Evolutionary conservation across 306 rosid genomes (phyloP).

Genomic region (Glycine tomentella): DNA sequence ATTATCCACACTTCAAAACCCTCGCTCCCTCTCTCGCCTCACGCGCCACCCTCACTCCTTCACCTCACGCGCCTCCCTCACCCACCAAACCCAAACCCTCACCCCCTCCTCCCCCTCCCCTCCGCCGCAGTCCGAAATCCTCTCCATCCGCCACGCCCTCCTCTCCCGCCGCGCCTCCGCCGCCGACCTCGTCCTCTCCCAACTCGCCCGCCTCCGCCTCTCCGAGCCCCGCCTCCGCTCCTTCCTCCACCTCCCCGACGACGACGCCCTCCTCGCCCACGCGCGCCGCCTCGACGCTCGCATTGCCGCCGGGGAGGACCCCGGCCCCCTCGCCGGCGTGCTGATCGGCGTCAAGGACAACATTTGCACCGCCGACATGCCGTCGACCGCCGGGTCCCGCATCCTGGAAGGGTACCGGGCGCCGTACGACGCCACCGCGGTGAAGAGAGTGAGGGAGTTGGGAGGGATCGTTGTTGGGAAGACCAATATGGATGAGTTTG

Average conservation of each 20-base stretch:
- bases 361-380: slow-evolving; percentile 90
- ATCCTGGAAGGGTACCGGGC: slow-evolving; percentile 79
- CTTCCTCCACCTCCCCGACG: slow-evolving; percentile 80
- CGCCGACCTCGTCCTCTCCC: slow-evolving; percentile 65
- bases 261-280: slow-evolving; percentile 52
- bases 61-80: slow-evolving; percentile 60
- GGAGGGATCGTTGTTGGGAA: slow-evolving; percentile 91
- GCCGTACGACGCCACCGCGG: slow-evolving; percentile 90
- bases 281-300: slow-evolving; percentile 65
- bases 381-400: slow-evolving; percentile 87
- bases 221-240: slow-evolving; percentile 80
- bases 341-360: slow-evolving; percentile 91
- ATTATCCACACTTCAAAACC: slow-evolving; percentile 81
- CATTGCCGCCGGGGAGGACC: slow-evolving; percentile 61
- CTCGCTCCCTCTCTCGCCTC: slow-evolving; percentile 72
- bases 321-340: slow-evolving; percentile 90
- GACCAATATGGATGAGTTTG: slow-evolving; percentile 96
- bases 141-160: slow-evolving; percentile 77
- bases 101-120: slow-evolving; percentile 17
- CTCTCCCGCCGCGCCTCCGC: slow-evolving; percentile 76
- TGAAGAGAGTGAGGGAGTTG: slow-evolving; percentile 71
- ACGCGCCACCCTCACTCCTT: slow-evolving; percentile 37
- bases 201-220: slow-evolving; percentile 72
- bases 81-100: background rate
- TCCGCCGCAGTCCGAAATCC: slow-evolving; percentile 75